Evolutionary conservation across 2,329 filamentous ascomycete species (phyloP).

Genomic region (Xylaria multiplex): DNA sequence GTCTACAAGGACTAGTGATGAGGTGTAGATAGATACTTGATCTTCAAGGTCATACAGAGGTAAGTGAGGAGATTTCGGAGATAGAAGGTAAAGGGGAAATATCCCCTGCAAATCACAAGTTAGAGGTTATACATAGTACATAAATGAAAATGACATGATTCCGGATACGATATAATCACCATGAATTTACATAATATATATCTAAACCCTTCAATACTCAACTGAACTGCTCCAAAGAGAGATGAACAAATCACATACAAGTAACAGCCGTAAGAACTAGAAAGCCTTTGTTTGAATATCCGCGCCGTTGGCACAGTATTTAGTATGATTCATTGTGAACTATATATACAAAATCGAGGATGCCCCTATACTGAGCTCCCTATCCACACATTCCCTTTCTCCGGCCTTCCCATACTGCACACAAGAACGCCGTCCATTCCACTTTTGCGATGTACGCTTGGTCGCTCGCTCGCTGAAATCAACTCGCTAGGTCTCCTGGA

Average conservation of each 20-base stretch:
- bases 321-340: constrained; percentile 29
- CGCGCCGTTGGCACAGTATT: constrained; percentile 13
- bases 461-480: constrained; percentile 28
- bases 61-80: no score
- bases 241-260: not conserved
- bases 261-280: not conserved
- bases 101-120: no score
- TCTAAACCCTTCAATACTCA: no score
- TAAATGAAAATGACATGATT: no score
- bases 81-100: no score
- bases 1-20: no score
- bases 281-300: constrained; percentile 16
- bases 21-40: no score
- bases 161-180: no score
- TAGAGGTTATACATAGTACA: no score
- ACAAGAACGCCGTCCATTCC: constrained; percentile 26
- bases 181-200: no score
- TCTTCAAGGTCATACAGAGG: no score
- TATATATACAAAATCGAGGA: constrained; percentile 31
- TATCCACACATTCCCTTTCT: constrained; percentile 12
- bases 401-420: constrained; percentile 13
- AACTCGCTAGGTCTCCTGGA: constrained; percentile 19
- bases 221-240: no score
- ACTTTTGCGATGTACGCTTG: constrained; percentile 15
- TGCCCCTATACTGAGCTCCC: constrained; percentile 7